Percentiles rank a stretch among this genome's conserved stretches.
Conservation (phyloP, 2,329 filamentous ascomycete species). For the Ceratocystis colombiana region DNA sequence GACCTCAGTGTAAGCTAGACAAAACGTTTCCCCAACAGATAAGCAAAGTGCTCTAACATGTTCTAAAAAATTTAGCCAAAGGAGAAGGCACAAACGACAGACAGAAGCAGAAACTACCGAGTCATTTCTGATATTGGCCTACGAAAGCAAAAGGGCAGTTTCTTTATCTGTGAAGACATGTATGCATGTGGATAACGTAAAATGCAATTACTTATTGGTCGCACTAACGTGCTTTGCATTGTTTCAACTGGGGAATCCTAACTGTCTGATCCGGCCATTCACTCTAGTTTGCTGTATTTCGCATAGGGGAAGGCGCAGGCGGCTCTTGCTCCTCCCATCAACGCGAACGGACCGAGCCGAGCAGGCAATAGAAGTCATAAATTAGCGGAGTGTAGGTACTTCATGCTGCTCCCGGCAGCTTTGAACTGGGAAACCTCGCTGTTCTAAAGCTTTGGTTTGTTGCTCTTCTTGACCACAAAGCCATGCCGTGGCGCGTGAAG, state of each 20-base stretch:
- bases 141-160: neutral
- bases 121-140: neutral
- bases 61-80: neutral
- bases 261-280: neutral
- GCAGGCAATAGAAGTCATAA: neutral
- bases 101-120: neutral
- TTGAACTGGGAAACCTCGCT: neutral
- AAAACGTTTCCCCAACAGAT: neutral
- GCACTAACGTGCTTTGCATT: neutral
- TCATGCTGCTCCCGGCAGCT: too few species aligned
- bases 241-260: neutral
- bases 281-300: neutral
- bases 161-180: neutral
- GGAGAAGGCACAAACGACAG: neutral
- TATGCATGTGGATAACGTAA: neutral
- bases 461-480: slow-evolving; percentile 38
- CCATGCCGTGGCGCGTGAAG: slow-evolving; percentile 54
- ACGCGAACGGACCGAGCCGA: neutral
- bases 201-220: neutral
- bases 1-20: neutral
- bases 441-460: neutral
- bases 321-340: neutral
- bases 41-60: neutral
- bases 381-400: neutral
- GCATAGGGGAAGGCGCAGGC: neutral